phyloP scores from a whole-genome alignment of 2,329 filamentous ascomycete species.

The Lasiodiplodia theobromae region DNA sequence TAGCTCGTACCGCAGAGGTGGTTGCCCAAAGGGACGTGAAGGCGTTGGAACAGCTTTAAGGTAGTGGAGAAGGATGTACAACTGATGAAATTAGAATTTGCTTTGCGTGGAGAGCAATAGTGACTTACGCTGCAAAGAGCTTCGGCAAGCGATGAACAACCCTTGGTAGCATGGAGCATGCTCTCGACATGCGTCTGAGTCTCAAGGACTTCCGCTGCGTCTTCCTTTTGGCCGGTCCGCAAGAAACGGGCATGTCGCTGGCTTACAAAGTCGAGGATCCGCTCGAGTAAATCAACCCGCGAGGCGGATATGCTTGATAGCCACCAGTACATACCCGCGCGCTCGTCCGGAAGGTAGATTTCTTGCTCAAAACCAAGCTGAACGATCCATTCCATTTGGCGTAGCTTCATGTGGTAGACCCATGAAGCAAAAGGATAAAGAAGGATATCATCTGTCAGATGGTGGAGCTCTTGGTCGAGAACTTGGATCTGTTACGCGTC shows the following conservation, averaged over 20 bases:
- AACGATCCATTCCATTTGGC: constrained; percentile 83
- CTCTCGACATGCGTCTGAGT: constrained; percentile 15
- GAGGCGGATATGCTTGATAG: constrained; percentile 39
- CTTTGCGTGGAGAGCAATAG: background rate
- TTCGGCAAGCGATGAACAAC: constrained; percentile 19
- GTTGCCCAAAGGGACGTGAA: constrained; percentile 69
- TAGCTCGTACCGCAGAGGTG: constrained; percentile 76
- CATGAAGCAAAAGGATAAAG: constrained; percentile 83
- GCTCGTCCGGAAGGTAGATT: constrained; percentile 85
- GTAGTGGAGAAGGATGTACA: constrained; percentile 70
- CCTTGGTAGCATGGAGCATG: constrained; percentile 2
- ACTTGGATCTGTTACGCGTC: constrained; percentile 62
- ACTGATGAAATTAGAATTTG: background rate
- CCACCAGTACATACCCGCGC: constrained; percentile 85
- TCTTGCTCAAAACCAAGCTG: constrained; percentile 95
- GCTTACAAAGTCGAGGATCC: constrained; percentile 22
- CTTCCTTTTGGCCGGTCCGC: background rate
- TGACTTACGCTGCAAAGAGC: constrained; percentile 29
- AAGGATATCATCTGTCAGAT: constrained; percentile 64
- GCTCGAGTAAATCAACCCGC: constrained; percentile 30
- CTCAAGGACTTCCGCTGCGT: constrained; percentile 10
- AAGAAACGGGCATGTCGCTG: constrained; percentile 3
- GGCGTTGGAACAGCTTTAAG: constrained; percentile 60
- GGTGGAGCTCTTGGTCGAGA: constrained; percentile 72
- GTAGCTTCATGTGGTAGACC: constrained; percentile 90